phyloP scores from a whole-genome alignment of 495 filamentous ascomycete genomes.

The Hypoxylon intermedium region DNA sequence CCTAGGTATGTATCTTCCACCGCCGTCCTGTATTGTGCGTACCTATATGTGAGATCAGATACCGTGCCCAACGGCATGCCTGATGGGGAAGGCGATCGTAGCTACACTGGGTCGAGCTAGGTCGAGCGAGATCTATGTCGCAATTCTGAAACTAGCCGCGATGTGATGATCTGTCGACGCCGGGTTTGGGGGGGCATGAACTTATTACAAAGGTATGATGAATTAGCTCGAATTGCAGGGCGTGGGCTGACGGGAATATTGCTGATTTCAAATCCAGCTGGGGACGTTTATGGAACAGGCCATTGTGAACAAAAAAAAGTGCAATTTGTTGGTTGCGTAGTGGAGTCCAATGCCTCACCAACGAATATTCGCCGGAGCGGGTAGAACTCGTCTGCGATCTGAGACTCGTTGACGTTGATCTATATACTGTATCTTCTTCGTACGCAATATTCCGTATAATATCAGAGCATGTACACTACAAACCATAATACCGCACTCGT shows the following conservation, averaged over 20 bases:
- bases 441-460: no score
- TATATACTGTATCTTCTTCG: conserved; percentile 32
- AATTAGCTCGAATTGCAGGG: conserved; percentile 18
- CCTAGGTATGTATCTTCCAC: no score
- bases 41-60: conserved; percentile 14
- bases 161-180: conserved; percentile 22
- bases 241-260: background rate
- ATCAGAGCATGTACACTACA: no score
- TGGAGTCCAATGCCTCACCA: conserved; percentile 18
- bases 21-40: background rate
- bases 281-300: background rate
- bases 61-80: conserved; percentile 36
- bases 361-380: conserved; percentile 40
- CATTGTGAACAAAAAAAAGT: background rate
- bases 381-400: conserved; percentile 26
- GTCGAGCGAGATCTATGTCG: conserved; percentile 39
- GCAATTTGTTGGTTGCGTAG: conserved; percentile 17
- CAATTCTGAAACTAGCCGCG: conserved; percentile 41
- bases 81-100: conserved; percentile 40
- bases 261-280: conserved; percentile 25
- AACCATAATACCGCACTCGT: conserved; percentile 12
- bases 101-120: conserved; percentile 38
- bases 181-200: background rate
- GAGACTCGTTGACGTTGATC: conserved; percentile 28
- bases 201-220: conserved; percentile 32